Evolutionary conservation across 2,329 filamentous ascomycete species (phyloP), one percentile per base, ranked within the genome.

Genomic region (Penicillium polonicum): DNA sequence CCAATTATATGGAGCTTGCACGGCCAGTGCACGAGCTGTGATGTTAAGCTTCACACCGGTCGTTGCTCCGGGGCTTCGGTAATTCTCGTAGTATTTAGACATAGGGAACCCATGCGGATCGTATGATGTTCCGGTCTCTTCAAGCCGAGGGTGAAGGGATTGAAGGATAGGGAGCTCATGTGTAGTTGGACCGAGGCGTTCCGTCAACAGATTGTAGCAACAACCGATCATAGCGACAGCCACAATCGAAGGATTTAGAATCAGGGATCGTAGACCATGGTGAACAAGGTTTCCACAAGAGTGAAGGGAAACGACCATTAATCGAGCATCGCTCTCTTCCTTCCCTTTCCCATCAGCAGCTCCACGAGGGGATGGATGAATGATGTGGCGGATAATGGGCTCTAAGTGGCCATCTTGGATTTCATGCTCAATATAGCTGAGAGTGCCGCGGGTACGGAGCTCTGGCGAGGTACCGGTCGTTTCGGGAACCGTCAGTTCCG

Each of bases 241-340:
- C 33, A 86, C 85, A 57, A 97, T 92, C 3, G 87, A 84, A 0
- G 89, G 88, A 70, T 97, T 97, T 55, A 95, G 77, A 3, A 92
- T 77, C 23, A 99, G 83, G 0, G 93, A 95, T 19, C 91, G 87
- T 58, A 99, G 88, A 8, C 90, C 94, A 71, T 95, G 92, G 74
- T 99, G 94, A 0, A 95, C 89, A 21, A 99, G 85, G 65, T 99
- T 97, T 31, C 94, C 94, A 71, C 94, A 99, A 0, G 93, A 97
- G 74, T 99, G 94, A 21, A 99, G 90, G 0, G 94, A 97, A 35
- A 97, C 88, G 15, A 93, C 90, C 87, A 97, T 92, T 42, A 95
- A 79, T 38, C 60, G 68, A n/a, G 69, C 67, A 52, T 70, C 62
- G 31, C 44, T 59, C n/a, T 54, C 51, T 21, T 60, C 49, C 10